Base-by-base conservation (phyloP, 208 protist genomes). In the Spongospora subterranea region DNA sequence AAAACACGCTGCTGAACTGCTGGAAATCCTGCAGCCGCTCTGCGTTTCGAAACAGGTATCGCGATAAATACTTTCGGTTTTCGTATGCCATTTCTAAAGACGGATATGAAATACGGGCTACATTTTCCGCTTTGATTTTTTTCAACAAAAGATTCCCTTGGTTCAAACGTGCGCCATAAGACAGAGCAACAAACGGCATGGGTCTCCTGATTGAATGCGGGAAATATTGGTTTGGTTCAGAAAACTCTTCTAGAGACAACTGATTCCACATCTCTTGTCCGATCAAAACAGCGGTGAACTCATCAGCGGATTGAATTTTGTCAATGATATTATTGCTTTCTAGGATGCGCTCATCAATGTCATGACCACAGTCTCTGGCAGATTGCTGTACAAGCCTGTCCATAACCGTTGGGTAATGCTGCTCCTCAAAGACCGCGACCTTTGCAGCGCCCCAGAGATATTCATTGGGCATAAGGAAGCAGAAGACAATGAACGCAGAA, bases 31-130 rank as follows among this genome's bases (percentile, higher is more conserved):
- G 6, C 71, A 43, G 6, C 20, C 54, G 17, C 35, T 6, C 71
- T 43, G 71, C 71, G n/a, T 82, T 35, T 20, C 71, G 71, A 43
- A 82, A 82, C 71, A 82, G 71, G 17, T 82, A 45, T 35, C n/a
- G 35, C 11, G 71, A 35, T 13, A 82, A 13, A 43, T 82, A 82
- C 35, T 6, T 6, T 6, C 6, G n/a, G 35, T 82, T 13, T 6
- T 6, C 35, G 71, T 39, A 82, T n/a, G 71, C 71, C 71, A 39
- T 35, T 13, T 82, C 71, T 13, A 82, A 35, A 6, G 35, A 45
- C 35, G 71, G 71, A 43, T 45, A 82, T n/a, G 71, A 82, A 20
- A 82, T n/a, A 13, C 40, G 13, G n/a, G 6, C 71, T 6, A 82
- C 71, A 6, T n/a, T 6, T 20, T 82, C 71, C 17, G 71, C 71